phyloP scores from a whole-genome alignment of 768 basidiomycete genomes.

The Roridomyces roridus region DNA sequence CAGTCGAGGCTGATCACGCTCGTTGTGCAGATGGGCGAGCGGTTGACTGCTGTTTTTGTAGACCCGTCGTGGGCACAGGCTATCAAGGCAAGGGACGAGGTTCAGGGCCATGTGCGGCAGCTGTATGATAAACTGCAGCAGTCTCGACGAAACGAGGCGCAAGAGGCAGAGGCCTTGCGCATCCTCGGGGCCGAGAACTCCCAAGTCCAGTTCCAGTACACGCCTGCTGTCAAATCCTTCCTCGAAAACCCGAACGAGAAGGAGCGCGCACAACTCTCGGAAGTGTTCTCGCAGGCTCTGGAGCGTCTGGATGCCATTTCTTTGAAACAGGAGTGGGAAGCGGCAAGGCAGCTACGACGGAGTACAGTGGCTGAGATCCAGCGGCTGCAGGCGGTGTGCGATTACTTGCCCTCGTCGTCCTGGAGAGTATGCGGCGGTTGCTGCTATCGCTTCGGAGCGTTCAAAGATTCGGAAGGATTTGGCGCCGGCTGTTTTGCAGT shows the following conservation, averaged over 20 bases:
- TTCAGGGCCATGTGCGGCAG: conserved; percentile 5
- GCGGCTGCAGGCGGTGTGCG: conserved; percentile 57
- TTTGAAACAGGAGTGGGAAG: conserved; percentile 48
- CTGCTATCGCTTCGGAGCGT: not conserved
- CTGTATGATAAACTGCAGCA: not conserved
- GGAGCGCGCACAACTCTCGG: conserved; percentile 12
- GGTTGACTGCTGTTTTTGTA: conserved; percentile 6
- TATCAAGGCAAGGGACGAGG: not conserved
- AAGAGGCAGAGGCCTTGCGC: not conserved
- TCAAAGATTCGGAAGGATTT: conserved; percentile 2
- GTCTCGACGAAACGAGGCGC: not conserved
- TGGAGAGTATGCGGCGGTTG: not conserved
- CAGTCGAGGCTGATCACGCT: conserved; percentile 6
- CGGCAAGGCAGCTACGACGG: conserved; percentile 5
- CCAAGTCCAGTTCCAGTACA: not conserved
- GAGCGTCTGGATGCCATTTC: conserved; percentile 77
- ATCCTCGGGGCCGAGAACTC: conserved; percentile 1
- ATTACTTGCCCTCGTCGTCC: conserved; percentile 30
- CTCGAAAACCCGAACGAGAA: conserved; percentile 5
- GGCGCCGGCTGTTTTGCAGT: not conserved
- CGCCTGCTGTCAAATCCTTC: conserved; percentile 2
- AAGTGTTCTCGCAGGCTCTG: conserved; percentile 6
- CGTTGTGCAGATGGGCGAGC: conserved; percentile 1
- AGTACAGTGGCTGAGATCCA: conserved; percentile 5
- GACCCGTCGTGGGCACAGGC: conserved; percentile 6